Percentiles rank a stretch among this genome's conserved stretches.
Conservation (phyloP, 495 filamentous ascomycete genomes). For the Arthonia radiata region DNA sequence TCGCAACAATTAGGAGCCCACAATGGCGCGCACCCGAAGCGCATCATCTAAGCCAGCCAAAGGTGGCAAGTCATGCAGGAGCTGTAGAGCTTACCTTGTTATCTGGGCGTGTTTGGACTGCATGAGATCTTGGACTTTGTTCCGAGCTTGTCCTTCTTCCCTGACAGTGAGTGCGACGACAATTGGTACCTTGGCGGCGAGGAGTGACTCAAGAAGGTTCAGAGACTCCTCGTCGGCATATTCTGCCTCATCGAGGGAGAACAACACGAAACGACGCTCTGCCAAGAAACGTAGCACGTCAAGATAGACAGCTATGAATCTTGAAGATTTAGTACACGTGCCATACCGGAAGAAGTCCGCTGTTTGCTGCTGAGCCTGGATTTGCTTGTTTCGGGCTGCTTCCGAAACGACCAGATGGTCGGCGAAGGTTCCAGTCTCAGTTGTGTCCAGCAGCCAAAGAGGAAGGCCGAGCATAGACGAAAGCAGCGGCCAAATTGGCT, state of each 20-base stretch:
- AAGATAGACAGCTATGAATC: slow-evolving; percentile 59
- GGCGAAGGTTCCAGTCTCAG: not conserved
- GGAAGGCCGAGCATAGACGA: slow-evolving; percentile 58
- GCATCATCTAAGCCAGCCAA: too few species aligned
- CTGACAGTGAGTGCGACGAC: slow-evolving; percentile 47
- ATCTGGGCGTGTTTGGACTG: too few species aligned
- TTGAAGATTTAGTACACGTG: slow-evolving; percentile 44
- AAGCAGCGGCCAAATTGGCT: slow-evolving; percentile 53
- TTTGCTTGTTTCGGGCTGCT: too few species aligned
- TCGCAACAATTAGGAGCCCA: too few species aligned
- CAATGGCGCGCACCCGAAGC: too few species aligned
- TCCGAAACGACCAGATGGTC: too few species aligned
- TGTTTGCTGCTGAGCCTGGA: slow-evolving; percentile 8
- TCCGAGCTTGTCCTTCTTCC: slow-evolving; percentile 19
- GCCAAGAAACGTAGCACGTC: slow-evolving; percentile 63
- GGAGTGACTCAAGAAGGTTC: slow-evolving; percentile 51
- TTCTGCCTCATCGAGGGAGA: slow-evolving; percentile 69
- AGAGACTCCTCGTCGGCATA: slow-evolving; percentile 68
- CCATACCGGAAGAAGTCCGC: slow-evolving; percentile 48
- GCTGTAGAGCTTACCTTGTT: too few species aligned
- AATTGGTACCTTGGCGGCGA: slow-evolving; percentile 46
- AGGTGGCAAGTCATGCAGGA: too few species aligned
- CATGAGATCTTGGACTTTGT: too few species aligned
- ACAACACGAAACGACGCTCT: slow-evolving; percentile 52
- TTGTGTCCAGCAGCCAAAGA: slow-evolving; percentile 29